Evolutionary conservation across 139 green algal species (phyloP), one percentile per base, ranked within the genome.

Genomic region (Ettlia oleoabundans): DNA sequence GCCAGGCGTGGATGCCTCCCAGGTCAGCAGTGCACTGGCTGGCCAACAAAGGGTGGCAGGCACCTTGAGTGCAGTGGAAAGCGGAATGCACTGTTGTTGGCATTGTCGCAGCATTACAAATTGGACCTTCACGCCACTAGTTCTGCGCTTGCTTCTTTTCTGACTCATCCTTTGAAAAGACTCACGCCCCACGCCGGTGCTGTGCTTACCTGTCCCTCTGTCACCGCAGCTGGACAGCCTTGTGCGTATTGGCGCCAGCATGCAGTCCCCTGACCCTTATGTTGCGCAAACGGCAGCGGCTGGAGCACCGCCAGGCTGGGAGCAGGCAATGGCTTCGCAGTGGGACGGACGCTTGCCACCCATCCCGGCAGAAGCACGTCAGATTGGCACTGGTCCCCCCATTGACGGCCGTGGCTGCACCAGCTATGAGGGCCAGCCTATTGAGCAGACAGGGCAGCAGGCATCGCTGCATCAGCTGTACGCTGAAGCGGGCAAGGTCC

Each of bases 221-320:
- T 28, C 21, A 43, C 73, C 30, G 53, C 73, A 83, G 66, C 38
- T 80, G 58, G 81, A 86, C 69, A 83, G 73, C 42, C 55, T 86
- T 42, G 82, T 86, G 42, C 66, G 82, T 41, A 73, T 83, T 13
- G 71, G 82, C 3, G 82, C 82, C 30, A 86, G 82, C 76, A 61
- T 83, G 67, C 35, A 52, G n/a, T 86, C 82, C 15, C 82, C 82
- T 3, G 69, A 71, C 52, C 53, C 58, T 5, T 43, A 67, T n/a
- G 30, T 9, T 21, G 70, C 70, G n/a, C 43, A 21, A 15, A n/a
- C 43, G 5, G 0, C 53, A 32, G 32, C 63, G 26, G 35, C 64
- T 3, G 64, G 42, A 68, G 64, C 37, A 26, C 74, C 28, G 3
- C 42, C 42, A 30, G 51, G 71, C 43, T 38, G 32, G 33, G 32